These are phyloP conservation scores for Scortechinia acanthostroma DNA, from an alignment of 2,329 filamentous ascomycete species.

Conservation along the genomic window DNA sequence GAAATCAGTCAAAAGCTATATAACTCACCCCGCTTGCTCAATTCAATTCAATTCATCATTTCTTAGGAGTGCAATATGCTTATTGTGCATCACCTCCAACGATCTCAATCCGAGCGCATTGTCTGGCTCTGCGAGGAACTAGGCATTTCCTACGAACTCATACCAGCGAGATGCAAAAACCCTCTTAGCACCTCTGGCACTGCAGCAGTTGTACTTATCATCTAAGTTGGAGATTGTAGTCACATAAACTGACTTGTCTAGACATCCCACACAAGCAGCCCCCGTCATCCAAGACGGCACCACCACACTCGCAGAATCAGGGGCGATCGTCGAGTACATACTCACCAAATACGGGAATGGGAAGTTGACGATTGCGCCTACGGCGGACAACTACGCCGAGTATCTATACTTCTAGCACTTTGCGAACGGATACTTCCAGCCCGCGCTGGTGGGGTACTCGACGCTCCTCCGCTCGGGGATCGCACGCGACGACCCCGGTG, in stretches of 20 bases:
- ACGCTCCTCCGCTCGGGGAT: constrained; percentile 20
- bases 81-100: constrained; percentile 43
- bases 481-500: constrained; percentile 6
- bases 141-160: constrained; percentile 34
- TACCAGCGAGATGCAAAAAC: neutral
- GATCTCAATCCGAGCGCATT: constrained; percentile 57
- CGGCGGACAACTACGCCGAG: constrained; percentile 41
- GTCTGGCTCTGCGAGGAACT: constrained; percentile 62
- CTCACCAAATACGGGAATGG: constrained; percentile 40
- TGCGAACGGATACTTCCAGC: constrained; percentile 34
- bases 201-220: no score
- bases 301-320: constrained; percentile 48
- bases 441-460: constrained; percentile 26
- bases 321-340: constrained; percentile 57
- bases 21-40: neutral
- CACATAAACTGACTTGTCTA: no score
- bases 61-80: no score
- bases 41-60: neutral
- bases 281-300: constrained; percentile 49
- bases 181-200: neutral
- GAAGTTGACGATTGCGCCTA: constrained; percentile 27
- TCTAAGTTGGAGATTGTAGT: no score
- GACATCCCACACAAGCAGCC: constrained; percentile 36
- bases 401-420: constrained; percentile 64
- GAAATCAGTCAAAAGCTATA: no score